phyloP scores from a whole-genome alignment of 345 rosid species.

The Citrus australasica region DNA sequence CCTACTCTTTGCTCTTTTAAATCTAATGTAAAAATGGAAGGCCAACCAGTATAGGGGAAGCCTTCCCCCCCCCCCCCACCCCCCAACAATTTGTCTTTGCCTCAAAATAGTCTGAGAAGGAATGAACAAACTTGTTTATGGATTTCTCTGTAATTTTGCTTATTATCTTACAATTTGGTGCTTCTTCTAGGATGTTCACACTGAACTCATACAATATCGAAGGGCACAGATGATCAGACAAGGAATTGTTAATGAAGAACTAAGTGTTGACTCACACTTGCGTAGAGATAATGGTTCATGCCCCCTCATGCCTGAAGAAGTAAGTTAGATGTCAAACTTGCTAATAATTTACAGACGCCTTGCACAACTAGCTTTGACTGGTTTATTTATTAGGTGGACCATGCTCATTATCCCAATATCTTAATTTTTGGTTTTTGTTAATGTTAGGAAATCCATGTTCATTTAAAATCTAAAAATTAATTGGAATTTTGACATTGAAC shows the following conservation, averaged over 20 bases:
- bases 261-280: constrained; percentile 56
- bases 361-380: neutral
- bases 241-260: constrained; percentile 59
- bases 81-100: neutral
- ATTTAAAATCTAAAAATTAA: neutral
- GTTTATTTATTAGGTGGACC: constrained; percentile 1
- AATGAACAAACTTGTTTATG: constrained; percentile 6
- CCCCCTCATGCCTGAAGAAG: constrained; percentile 99
- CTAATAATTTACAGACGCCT: neutral
- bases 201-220: constrained; percentile 88
- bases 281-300: constrained; percentile 86
- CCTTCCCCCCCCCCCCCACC: no score
- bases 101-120: neutral
- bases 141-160: constrained; percentile 21
- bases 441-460: neutral
- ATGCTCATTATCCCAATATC: neutral
- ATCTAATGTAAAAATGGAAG: neutral
- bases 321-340: constrained; percentile 18
- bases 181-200: constrained; percentile 74
- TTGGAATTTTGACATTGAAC: neutral
- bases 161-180: constrained; percentile 20
- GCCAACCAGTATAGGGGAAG: neutral
- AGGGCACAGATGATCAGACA: constrained; percentile 88
- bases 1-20: neutral
- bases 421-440: neutral